Evolutionary conservation across 441 rosid species (phyloP).

Genomic region (Hura crepitans): DNA sequence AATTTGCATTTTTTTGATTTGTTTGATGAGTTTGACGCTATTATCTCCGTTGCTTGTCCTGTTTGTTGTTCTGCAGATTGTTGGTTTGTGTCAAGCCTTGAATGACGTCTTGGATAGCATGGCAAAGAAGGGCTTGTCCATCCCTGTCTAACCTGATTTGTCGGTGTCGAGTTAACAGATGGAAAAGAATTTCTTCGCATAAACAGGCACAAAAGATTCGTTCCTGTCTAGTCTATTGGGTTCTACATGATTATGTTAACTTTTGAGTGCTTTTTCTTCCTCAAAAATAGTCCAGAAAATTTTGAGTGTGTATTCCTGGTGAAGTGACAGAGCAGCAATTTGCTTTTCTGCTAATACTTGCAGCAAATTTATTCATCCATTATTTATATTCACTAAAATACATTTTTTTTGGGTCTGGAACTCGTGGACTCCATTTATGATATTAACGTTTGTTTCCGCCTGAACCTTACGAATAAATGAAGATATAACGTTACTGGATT

Average conservation of each 20-base stretch:
- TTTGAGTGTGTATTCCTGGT: not conserved
- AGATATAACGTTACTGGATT: too few species aligned
- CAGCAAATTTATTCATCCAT: not conserved
- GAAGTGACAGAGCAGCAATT: not conserved
- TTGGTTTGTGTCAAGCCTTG: conserved; percentile 86
- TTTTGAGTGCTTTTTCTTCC: not conserved
- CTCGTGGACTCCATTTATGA: too few species aligned
- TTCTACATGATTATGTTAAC: conserved; percentile 1
- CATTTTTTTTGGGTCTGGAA: too few species aligned
- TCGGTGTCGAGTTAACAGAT: not conserved
- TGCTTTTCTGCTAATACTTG: not conserved
- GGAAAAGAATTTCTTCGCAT: not conserved
- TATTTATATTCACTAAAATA: too few species aligned
- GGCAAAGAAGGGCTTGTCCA: conserved; percentile 86
- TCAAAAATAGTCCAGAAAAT: not conserved
- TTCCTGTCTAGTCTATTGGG: too few species aligned
- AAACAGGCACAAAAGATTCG: conserved; percentile 3
- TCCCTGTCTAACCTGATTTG: conserved; percentile 51
- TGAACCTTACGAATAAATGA: too few species aligned
- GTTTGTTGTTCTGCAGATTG: conserved; percentile 51
- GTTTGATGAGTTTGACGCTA: not conserved
- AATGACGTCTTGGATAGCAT: conserved; percentile 85
- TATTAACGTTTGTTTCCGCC: too few species aligned
- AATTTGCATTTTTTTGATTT: not conserved
- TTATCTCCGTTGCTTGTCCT: not conserved